Conservation (phyloP, 192 early-diverging fungal species). For the Linnemannia elongata region DNA sequence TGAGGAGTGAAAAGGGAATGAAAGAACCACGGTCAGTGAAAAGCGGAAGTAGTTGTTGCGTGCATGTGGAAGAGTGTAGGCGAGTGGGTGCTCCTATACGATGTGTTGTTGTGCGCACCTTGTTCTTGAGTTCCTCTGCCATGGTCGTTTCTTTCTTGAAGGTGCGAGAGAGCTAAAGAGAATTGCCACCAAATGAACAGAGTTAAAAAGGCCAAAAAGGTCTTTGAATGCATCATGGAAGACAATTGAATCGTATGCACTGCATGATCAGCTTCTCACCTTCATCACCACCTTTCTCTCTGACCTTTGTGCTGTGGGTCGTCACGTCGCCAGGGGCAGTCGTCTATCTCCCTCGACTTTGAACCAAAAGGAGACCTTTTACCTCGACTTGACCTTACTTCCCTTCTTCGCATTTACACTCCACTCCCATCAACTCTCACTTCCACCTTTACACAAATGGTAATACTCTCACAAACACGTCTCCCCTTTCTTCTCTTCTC, state of each 20-base stretch:
- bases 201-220: background rate
- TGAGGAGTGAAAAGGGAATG: background rate
- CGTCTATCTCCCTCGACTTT: too few species aligned
- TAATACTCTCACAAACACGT: too few species aligned
- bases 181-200: background rate
- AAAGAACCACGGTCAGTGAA: background rate
- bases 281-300: too few species aligned
- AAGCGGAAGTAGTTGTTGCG: background rate
- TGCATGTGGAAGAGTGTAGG: background rate
- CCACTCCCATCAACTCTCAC: too few species aligned
- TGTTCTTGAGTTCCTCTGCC: slow-evolving; percentile 36
- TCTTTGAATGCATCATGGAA: background rate
- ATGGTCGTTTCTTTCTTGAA: background rate
- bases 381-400: too few species aligned
- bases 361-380: too few species aligned
- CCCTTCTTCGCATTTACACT: too few species aligned
- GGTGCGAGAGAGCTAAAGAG: background rate
- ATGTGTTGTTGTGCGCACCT: background rate
- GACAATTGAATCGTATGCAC: background rate
- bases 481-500: too few species aligned
- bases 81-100: background rate
- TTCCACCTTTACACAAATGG: too few species aligned
- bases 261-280: background rate
- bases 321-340: slow-evolving; percentile 2
- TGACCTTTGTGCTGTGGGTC: background rate